phyloP scores from a whole-genome alignment of 352 stramenopile genomes.

The Elongisporangium anandrum region DNA sequence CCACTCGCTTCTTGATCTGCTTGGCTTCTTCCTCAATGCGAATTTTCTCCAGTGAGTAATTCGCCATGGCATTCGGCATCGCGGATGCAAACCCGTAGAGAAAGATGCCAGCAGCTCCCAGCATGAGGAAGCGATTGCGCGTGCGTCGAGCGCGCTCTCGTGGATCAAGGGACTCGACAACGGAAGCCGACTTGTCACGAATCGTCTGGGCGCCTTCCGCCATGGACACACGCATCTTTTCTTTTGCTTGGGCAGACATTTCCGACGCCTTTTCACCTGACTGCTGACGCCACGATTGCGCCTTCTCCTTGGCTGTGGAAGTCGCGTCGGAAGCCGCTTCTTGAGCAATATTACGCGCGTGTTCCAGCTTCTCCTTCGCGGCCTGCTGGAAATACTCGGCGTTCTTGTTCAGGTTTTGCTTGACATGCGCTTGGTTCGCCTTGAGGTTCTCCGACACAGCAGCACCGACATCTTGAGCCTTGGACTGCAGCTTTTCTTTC shows the following conservation, averaged over 20 bases:
- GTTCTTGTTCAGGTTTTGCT: constrained; percentile 39
- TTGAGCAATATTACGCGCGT: constrained; percentile 8
- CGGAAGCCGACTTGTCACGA: constrained; percentile 34
- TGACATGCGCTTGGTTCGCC: constrained; percentile 34
- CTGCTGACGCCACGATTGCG: constrained; percentile 14
- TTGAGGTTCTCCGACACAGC: constrained; percentile 39
- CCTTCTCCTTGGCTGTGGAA: constrained; percentile 6
- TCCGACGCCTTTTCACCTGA: constrained; percentile 19
- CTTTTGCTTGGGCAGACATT: constrained; percentile 22
- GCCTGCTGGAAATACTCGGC: constrained; percentile 21
- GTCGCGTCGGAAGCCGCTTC: constrained; percentile 9
- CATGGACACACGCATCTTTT: constrained; percentile 32
- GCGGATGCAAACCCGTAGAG: constrained; percentile 72
- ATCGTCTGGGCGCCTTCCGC: constrained; percentile 41
- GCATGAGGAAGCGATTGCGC: constrained; percentile 51
- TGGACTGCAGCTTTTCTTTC: constrained; percentile 27
- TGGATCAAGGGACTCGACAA: constrained; percentile 54
- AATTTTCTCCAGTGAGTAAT: constrained; percentile 60
- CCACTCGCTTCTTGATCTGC: constrained; percentile 17
- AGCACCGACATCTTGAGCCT: constrained; percentile 23
- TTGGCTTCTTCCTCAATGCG: constrained; percentile 48
- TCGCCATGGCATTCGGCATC: constrained; percentile 55
- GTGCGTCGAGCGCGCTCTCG: constrained; percentile 25
- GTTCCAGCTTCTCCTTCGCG: constrained; percentile 28
- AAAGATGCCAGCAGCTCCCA: constrained; percentile 62